Conservation (phyloP, 306 rosid genomes). For the Biancaea sappan region DNA sequence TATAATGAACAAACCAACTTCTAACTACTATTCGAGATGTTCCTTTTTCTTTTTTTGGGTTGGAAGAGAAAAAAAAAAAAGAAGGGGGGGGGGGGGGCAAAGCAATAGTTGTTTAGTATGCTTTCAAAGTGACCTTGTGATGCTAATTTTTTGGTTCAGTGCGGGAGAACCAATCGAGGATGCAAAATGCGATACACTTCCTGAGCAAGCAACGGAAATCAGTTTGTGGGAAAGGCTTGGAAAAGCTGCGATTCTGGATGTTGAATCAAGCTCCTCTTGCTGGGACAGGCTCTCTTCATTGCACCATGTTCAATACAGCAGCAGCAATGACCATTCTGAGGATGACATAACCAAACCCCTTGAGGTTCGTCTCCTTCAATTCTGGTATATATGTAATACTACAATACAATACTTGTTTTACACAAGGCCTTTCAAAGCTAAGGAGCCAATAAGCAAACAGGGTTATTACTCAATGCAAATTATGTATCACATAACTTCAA, state of each 20-base stretch:
- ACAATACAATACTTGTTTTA: slow-evolving; percentile 1
- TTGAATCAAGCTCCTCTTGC: slow-evolving; percentile 68
- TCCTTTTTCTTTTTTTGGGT: too few relatives aligned
- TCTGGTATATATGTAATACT: neutral
- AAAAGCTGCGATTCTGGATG: slow-evolving; percentile 75
- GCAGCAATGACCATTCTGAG: slow-evolving; percentile 77
- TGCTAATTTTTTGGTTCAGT: slow-evolving; percentile 47
- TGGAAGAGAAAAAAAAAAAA: too few relatives aligned
- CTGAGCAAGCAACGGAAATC: slow-evolving; percentile 61
- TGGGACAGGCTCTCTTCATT: slow-evolving; percentile 85
- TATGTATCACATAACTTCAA: neutral
- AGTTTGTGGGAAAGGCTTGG: slow-evolving; percentile 95
- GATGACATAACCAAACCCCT: slow-evolving; percentile 84
- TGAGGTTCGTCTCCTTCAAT: slow-evolving; percentile 62
- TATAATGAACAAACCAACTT: neutral
- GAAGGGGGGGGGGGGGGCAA: neutral
- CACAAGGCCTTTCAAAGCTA: neutral
- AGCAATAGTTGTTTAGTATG: neutral
- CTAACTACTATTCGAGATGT: neutral
- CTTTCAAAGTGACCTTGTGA: slow-evolving; percentile 18
- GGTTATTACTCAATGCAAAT: slow-evolving; percentile 13
- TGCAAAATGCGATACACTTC: slow-evolving; percentile 33
- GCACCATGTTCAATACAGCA: slow-evolving; percentile 78
- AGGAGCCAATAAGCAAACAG: slow-evolving; percentile 10
- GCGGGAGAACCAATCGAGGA: slow-evolving; percentile 48